phyloP scores from a whole-genome alignment of 106 monocot genomes.

The Dendrobium nobile region DNA sequence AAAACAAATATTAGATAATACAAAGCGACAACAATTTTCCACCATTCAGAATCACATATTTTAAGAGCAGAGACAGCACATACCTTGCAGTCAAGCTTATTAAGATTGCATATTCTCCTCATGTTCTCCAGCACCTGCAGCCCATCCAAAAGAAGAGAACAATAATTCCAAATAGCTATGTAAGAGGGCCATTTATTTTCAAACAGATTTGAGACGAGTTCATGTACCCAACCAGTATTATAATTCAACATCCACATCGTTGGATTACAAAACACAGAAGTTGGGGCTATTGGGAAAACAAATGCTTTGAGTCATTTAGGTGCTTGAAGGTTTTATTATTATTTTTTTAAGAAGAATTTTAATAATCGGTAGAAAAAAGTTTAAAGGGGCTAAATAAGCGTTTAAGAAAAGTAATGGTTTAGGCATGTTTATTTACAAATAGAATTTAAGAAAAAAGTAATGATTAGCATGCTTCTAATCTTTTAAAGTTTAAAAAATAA shows the following conservation, averaged over 20 bases:
- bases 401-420: too few species aligned
- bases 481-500: too few species aligned
- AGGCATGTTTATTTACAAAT: too few species aligned
- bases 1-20: background rate
- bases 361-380: too few species aligned
- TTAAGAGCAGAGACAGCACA: background rate
- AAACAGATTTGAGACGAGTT: background rate
- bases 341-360: too few species aligned
- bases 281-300: too few species aligned
- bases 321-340: too few species aligned
- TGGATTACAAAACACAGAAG: too few species aligned
- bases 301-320: too few species aligned
- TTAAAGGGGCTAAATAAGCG: too few species aligned
- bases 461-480: too few species aligned
- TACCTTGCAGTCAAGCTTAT: slow-evolving; percentile 65
- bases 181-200: background rate
- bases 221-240: background rate
- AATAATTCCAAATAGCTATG: background rate
- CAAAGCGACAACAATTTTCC: background rate
- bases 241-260: background rate
- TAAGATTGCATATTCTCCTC: slow-evolving; percentile 62
- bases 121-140: slow-evolving; percentile 85
- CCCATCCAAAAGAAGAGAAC: slow-evolving; percentile 4
- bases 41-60: background rate
- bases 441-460: too few species aligned